Base-by-base conservation (phyloP, 805 yeast genomes). In the Dipodascus geniculatus region DNA sequence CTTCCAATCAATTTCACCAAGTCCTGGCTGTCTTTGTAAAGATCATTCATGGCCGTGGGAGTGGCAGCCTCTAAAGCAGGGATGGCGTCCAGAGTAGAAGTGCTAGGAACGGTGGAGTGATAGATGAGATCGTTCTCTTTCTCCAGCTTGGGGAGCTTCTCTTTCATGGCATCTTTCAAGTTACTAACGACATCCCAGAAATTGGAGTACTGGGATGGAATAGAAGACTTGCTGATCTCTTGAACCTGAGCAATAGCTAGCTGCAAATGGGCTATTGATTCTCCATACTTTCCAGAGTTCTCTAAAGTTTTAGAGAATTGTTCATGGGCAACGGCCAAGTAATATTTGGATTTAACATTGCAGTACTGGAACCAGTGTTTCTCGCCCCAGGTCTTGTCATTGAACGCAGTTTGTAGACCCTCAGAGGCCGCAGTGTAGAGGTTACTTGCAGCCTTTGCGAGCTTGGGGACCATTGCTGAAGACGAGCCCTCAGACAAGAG, bases 91-190 rank as follows among this genome's bases (percentile, higher is more conserved):
- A 88, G 68, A 0, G 83, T 68, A 22, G 78, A 78, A 28, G 69
- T 68, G 2, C 78, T 71, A 0, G 96, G 96, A 14, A 90, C 71
- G 1, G 74, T 61, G 20, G 85, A 91, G 67, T 93, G 96, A 64
- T 87, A 91, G 38, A 91, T 87, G 61, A 81, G 83, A 64, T 91
- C 97, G 63, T 91, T 91, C 63, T 91, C 98, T 59, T 85, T 88
- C 23, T 77, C 81, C 60, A 87, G 60, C 1, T 66, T 60, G 23
- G 65, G 65, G 14, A 71, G 57, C 50, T 74, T 71, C 8, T 63
- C 53, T 42, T 57, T 53, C 22, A 63, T 52, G 6, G 61, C 31
- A 42, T 69, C 66, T 23, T 56, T 52, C 11, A 59, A 53, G 16
- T 62, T 35, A 35, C 60, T 61, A 17, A 64, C 49, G 3, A 60